Base-by-base conservation (phyloP, 441 rosid genomes). In the Gossypium aridum region DNA sequence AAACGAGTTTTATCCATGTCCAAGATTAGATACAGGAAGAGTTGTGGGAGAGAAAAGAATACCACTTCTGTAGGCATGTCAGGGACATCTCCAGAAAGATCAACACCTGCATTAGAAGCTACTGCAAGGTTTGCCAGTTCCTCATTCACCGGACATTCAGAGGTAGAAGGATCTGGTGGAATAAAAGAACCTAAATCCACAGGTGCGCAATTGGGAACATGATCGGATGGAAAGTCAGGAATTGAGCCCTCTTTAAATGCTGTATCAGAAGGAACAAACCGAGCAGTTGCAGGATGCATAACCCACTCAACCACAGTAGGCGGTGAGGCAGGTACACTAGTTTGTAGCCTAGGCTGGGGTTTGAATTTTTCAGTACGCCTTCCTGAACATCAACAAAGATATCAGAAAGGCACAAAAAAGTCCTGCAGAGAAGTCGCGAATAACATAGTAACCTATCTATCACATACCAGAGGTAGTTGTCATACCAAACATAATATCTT, bases 281-380 rank as follows among this genome's bases (percentile, higher is more conserved):
- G 75, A 31, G 61, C 19, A 62, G 78, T 77, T 49, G 70, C 72
- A 37, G 73, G 67, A 65, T 66, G 65, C 70, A 75, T 73, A 63
- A 74, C 77, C 72, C 79, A 74, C 49, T 76, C 83, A 79, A 75
- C 66, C 16, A 56, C 77, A 72, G 70, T 81, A 59, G 77, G 74
- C 34, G 56, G 71, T 60, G 77, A 45, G 19, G 60, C 20, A 69
- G 65, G 28, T 47, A 17, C 39, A 69, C 63, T 45, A 65, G 70
- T 72, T 61, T 23, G 84, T 66, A 80, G 72, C 80, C 83, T 77
- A 37, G 82, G 83, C 75, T 85, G 82, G 72, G 94, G 87, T 76
- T 82, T 83, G 67, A 80, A 78, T 79, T 89, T 85, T 74, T 87
- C 85, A 72, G 75, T 64, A 20, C 64, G 73, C 68, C 71, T 64